Evolutionary conservation across 176 grass and related monocot species (phyloP).

Genomic region (Hordeum marinum): DNA sequence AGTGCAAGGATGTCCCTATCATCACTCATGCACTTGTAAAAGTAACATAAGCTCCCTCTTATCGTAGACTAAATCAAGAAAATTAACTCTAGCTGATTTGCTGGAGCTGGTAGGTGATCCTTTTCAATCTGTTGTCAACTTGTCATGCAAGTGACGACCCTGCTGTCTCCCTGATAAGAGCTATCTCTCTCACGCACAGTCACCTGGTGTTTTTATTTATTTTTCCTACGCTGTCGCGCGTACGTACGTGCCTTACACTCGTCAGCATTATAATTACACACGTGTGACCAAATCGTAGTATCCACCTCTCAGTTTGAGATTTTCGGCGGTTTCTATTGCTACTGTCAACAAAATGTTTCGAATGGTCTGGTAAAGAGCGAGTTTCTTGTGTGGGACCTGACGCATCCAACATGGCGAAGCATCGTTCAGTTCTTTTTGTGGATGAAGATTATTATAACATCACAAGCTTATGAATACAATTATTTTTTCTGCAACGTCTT

Average conservation of each 20-base stretch:
- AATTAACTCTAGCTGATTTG: not conserved
- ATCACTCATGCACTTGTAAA: not conserved
- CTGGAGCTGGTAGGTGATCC: conserved; percentile 26
- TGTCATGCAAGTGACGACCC: not conserved
- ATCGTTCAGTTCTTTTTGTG: too few species aligned
- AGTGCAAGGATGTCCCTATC: not conserved
- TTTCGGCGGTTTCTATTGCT: too few species aligned
- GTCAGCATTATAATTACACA: conserved; percentile 1
- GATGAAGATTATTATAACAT: too few species aligned
- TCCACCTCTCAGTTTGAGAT: too few species aligned
- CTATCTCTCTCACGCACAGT: not conserved
- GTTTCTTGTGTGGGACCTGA: too few species aligned
- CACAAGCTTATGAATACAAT: too few species aligned
- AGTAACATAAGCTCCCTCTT: not conserved
- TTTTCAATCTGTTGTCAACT: conserved; percentile 22
- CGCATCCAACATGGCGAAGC: too few species aligned
- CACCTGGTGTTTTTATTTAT: not conserved
- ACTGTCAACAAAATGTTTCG: too few species aligned
- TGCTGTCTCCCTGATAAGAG: not conserved
- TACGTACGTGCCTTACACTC: too few species aligned
- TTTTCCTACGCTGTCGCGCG: not conserved
- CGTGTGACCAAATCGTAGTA: not conserved
- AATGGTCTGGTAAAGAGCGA: too few species aligned
- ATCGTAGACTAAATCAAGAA: not conserved
- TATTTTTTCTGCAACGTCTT: too few species aligned